Percentiles rank a stretch among this genome's conserved stretches.
These are phyloP conservation scores for Cladosporium austrohemisphaericum DNA, from an alignment of 2,329 filamentous ascomycete genomes.

Conservation along the genomic window DNA sequence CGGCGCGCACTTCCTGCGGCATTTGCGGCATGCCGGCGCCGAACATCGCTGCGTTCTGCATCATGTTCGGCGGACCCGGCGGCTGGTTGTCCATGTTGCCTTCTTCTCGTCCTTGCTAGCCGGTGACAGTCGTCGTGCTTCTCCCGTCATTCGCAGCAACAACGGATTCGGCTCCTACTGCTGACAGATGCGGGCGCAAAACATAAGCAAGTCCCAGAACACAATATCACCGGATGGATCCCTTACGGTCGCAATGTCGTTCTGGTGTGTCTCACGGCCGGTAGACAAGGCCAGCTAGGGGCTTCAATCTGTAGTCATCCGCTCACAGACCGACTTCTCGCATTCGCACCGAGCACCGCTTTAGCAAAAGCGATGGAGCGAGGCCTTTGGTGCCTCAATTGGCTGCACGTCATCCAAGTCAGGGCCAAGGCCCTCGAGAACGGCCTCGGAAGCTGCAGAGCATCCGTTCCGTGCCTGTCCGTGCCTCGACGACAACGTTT, in stretches of 20 bases:
- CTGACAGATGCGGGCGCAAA: too few species aligned
- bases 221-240: too few species aligned
- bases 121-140: too few species aligned
- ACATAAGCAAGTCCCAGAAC: too few species aligned
- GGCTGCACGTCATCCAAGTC: slow-evolving; percentile 10
- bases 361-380: not conserved
- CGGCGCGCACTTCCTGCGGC: slow-evolving; percentile 9
- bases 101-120: too few species aligned
- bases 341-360: slow-evolving; percentile 8
- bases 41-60: slow-evolving; percentile 3
- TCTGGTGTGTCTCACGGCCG: not conserved
- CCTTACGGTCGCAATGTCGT: too few species aligned
- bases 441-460: not conserved
- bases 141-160: too few species aligned
- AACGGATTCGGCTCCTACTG: too few species aligned
- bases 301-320: not conserved
- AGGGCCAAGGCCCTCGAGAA: not conserved
- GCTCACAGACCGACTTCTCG: not conserved
- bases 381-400: slow-evolving; percentile 6
- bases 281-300: not conserved
- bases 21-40: slow-evolving; percentile 8
- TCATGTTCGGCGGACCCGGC: not conserved
- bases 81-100: not conserved
- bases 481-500: too few species aligned
- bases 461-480: too few species aligned